Base-by-base conservation (phyloP, 139 green algal genomes). In the Coelastrella sp. region DNA sequence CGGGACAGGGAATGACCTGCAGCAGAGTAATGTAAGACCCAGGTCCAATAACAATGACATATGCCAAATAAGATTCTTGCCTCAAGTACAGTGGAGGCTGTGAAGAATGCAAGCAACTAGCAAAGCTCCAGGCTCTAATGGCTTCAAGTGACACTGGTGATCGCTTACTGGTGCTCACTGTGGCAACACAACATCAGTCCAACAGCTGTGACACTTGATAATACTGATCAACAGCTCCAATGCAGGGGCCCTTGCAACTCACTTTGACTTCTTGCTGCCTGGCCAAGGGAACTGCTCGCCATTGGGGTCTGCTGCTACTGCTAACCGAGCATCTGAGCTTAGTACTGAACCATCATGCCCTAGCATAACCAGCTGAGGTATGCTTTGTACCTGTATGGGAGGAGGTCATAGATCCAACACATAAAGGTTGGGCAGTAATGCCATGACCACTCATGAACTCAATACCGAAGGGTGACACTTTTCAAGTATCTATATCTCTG, bases 281-380 rank as follows among this genome's bases (percentile, higher is more conserved):
- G 59, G 27, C 93, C 93, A 95, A 4, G 93, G 93, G 27, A 93
- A 95, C 7, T 90, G 81, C 15, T 88, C 60, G 0, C 89, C 93
- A 24, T 91, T 87, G 25, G 87, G 87, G 73, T 95, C 93, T 66
- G 73, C 78, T 17, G 81, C 84, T 8, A 95, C 56, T 10, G 91
- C 89, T 10, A 84, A 72, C 12, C 93, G 89, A n/a, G 91, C 93
- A 76, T 95, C 92, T 63, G 65, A 84, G 82, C 87, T 90, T 57
- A 93, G 56, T 6, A 93, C 75, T 35, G 73, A 87, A 25, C 72
- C 85, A 75, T 93, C 89, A 12, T 91, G 92, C 1, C 24, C 89
- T 14, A 94, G 56, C 19, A 94, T 92, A 25, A 93, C 87, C 7
- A 94, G 78, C 56, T 82, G 91, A 8, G 92, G 92, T 72, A 93